Base-by-base conservation (phyloP, 495 filamentous ascomycete genomes). In the Aspergillus panamensis region DNA sequence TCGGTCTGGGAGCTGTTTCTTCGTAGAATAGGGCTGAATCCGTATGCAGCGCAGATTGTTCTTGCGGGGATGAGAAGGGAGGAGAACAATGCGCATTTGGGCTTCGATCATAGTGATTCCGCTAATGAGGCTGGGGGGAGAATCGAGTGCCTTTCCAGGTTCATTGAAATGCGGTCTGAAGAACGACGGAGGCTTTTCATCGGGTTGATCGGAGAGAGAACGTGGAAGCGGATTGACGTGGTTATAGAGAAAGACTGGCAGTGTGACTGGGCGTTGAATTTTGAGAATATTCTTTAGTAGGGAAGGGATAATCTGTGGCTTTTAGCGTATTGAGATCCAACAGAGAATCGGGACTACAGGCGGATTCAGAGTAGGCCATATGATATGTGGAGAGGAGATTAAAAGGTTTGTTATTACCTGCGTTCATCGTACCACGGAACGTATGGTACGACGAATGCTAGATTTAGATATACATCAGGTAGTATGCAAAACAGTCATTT, bases 1-100 rank as follows among this genome's bases (percentile, higher is more conserved):
- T 83, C 82, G n/a, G 64, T 70, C 29, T 91, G 87, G 86, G 91
- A 95, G 69, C 31, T 85, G 10, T 91, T 90, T 62, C 73, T 96
- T 14, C 79, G 89, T 20, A 67, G 77, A n/a, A 80, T 80, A 12
- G 92, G 91, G 3, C 70, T 94, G 71, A 96, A 95, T 73, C 83
- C 86, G 4, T 94, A 82, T 68, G 91, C 88, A 2, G 90, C 92
- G 19, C 89, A 93, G 64, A 80, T 76, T 14, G 71, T 93, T 0
- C 72, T 93, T 20, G 73, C 42, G 21, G 45, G 55, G 19, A 43
- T 61, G 1, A 42, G 44, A 10, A 51, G 48, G 20, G 47, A 16
- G 20, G 29, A 20, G 12, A n/a, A 14, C 19, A 12, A n/a, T 29
- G 7, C 12, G 13, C 12, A 10, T 13, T 49, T 10, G 9, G 25